Base-by-base conservation (phyloP, 305 asterid species). In the Fraxinus xanthoxyloides region DNA sequence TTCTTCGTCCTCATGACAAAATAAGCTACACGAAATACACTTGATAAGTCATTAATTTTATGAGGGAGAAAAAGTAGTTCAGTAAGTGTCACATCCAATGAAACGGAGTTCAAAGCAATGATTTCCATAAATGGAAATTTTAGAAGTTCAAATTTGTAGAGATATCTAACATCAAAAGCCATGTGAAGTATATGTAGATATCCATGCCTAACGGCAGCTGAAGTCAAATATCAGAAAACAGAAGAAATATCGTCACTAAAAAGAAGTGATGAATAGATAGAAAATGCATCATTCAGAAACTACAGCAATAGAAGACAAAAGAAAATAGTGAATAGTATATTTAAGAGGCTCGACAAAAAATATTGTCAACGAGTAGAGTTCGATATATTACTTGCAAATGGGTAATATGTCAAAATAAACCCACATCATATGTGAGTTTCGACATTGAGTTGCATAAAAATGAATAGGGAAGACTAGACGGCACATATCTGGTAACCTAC, bases 1-100 rank as follows among this genome's bases (percentile, higher is more conserved):
- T 83, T 83, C 30, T 79, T 86, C 19, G 95, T 90, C 84, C 97
- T 89, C 81, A 80, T 76, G 80, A 92, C 87, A 87, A 90, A 86
- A 84, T 94, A 95, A 65, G 89, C 99, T 95, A 89, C 86, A 84
- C 30, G 38, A 76, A 73, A 85, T 43, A 40, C 48, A 56, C 32
- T 77, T 4, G 21, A 17, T 21, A 10, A 32, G 34, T 82, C 65
- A 79, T 6, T 54, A 48, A 77, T 78, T 40, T 24, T 8, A 63
- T 23, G 48, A 3, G 76, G 48, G 72, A 54, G 69, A 0, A 59
- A 59, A 38, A 12, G 40, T 21, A 30, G 32, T 23, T 67, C 63
- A 5, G 26, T 51, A 56, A 65, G 8, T 77, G 81, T 23, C 76
- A 28, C 21, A 34, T 17, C 28, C 48, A 23, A 36, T 24, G 36